Evolutionary conservation across 345 rosid species (phyloP).

Genomic region (Rhodamnia rubescens): DNA sequence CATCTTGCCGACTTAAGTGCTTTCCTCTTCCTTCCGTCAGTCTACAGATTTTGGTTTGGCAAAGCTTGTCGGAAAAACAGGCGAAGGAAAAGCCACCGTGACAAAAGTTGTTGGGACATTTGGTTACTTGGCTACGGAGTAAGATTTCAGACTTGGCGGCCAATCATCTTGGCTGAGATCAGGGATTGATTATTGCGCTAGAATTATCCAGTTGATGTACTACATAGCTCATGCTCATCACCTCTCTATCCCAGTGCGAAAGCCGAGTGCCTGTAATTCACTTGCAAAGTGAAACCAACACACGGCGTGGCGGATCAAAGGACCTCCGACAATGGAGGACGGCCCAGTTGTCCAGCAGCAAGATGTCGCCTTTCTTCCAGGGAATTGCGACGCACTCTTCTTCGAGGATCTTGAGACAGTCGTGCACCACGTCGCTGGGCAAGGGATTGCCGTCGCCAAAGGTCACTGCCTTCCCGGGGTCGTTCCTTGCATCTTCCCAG

Average conservation of each 20-base stretch:
- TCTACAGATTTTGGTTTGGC: slow-evolving; percentile 94
- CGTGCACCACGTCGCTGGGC: slow-evolving; percentile 47
- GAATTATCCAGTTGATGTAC: not conserved
- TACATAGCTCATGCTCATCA: not conserved
- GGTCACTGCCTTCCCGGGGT: slow-evolving; percentile 61
- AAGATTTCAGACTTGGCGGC: slow-evolving; percentile 18
- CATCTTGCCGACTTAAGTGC: no score
- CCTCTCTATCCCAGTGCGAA: not conserved
- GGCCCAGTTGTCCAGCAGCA: slow-evolving; percentile 76
- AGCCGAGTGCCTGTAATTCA: not conserved
- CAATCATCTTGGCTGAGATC: no score
- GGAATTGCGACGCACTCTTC: slow-evolving; percentile 76
- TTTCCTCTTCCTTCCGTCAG: slow-evolving; percentile 13
- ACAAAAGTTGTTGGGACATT: slow-evolving; percentile 97
- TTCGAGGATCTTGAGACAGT: slow-evolving; percentile 57
- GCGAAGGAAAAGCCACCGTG: slow-evolving; percentile 69
- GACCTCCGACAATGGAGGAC: slow-evolving; percentile 73
- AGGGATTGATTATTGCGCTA: not conserved
- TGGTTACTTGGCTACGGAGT: slow-evolving; percentile 97
- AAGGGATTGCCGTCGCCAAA: slow-evolving; percentile 63
- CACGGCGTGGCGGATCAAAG: slow-evolving; percentile 59
- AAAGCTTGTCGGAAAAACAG: slow-evolving; percentile 66
- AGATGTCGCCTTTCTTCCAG: slow-evolving; percentile 79
- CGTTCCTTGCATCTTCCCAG: slow-evolving; percentile 69
- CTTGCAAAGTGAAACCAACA: slow-evolving; percentile 80